Evolutionary conservation across 768 basidiomycete genomes (phyloP), one percentile per base, ranked within the genome.

Genomic region (Suillus ampliporus): DNA sequence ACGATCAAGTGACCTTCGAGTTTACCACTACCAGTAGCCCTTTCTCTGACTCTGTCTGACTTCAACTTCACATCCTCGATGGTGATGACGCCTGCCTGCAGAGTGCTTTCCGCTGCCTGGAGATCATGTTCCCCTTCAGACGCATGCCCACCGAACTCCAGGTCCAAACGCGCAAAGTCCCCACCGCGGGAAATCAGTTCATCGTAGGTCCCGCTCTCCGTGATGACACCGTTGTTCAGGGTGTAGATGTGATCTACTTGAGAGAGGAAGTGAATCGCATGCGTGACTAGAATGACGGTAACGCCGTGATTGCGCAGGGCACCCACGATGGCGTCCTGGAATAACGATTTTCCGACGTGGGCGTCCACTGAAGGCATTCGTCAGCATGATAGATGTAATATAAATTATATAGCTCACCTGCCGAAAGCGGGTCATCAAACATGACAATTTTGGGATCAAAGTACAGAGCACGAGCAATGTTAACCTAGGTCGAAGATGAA

Each of bases 401-500:
- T 23, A 23, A 23, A 23, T 1, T 13, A 23, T 23, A 23, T 23
- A 47, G 46, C 76, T 46, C 62, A 85, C 85, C 86, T 11, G 88
- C 88, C 57, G 86, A 88, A 6, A 89, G 78, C 1, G 87, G 87
- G 69, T 89, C 88, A 68, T 89, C 88, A 57, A 89, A 78, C 23
- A 89, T 76, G 14, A 88, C 75, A 21, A 89, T 74, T 57, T 89
- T 86, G 1, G 87, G 85, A 62, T 86, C 76, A 65, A 78, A 85
- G 71, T 92, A 92, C 5, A 91, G 72, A 1, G 89, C 87, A 48
- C 90, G 74, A 15, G 89, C 89, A 38, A 91, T 88, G 68, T 89
- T 90, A 48, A 92, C 82, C 77, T 87, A 66, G 26, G 14, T 10
- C 10, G 11, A 47, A 9, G 23, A 47, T 13, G 11, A 4, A 47